phyloP scores from a whole-genome alignment of 768 basidiomycete species.

The Pulveroboletus sp. region DNA sequence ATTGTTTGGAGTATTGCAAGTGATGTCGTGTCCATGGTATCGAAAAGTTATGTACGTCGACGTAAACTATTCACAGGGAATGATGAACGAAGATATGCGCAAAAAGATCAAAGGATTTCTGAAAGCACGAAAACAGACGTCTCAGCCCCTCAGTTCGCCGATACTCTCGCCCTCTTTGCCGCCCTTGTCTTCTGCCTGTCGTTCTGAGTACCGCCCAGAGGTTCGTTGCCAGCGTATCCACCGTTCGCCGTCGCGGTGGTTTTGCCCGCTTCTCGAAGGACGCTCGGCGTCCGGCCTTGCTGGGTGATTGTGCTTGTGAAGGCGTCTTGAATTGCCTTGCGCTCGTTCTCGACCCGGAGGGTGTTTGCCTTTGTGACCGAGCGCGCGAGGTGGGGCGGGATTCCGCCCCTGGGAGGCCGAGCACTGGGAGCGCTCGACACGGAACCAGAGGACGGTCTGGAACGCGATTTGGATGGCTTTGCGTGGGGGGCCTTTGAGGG shows the following conservation, averaged over 20 bases:
- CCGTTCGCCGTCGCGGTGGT: not conserved
- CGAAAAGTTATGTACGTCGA: slow-evolving; percentile 1
- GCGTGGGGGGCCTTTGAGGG: not conserved
- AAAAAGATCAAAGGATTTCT: not conserved
- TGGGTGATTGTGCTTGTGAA: slow-evolving; percentile 1
- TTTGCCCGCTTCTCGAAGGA: slow-evolving; percentile 14
- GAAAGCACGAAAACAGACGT: slow-evolving; percentile 11
- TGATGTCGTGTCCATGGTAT: too few relatives aligned
- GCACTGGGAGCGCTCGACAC: not conserved
- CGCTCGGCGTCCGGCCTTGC: slow-evolving; percentile 25
- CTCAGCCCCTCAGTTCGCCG: not conserved
- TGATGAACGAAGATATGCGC: slow-evolving; percentile 14
- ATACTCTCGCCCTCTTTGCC: slow-evolving; percentile 17
- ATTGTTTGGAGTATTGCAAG: too few relatives aligned
- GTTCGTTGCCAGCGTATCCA: slow-evolving; percentile 17
- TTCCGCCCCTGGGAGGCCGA: slow-evolving; percentile 27
- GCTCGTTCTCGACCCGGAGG: slow-evolving; percentile 24
- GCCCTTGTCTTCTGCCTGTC: slow-evolving; percentile 47
- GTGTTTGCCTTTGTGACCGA: slow-evolving; percentile 27
- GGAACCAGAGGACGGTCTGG: not conserved
- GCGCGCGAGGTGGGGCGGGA: slow-evolving; percentile 31
- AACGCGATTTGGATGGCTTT: slow-evolving; percentile 10
- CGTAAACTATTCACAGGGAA: not conserved
- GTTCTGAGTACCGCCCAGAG: slow-evolving; percentile 74
- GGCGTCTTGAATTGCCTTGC: slow-evolving; percentile 16